Evolutionary conservation across 179 eudicot species (phyloP), one percentile per base, ranked within the genome.

Genomic region (Sideroxylon spinosum): DNA sequence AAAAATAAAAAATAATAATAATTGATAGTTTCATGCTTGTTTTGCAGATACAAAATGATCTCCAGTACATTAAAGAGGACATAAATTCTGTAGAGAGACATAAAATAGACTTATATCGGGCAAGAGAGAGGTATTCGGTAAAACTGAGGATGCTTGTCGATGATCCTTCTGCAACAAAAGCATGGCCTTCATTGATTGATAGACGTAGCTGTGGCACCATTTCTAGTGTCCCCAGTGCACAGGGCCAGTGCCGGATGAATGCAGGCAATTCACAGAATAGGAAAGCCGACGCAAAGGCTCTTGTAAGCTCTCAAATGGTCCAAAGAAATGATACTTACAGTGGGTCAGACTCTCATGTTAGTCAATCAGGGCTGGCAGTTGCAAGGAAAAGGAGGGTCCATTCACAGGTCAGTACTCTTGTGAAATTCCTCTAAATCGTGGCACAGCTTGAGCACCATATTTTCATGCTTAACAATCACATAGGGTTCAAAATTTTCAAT

Each of bases 21-120:
- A 4, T 48, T 72, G 62, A 50, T 70, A 16, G 14, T 80, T 12
- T 63, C 46, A 56, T 71, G 17, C 74, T 23, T 68, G 61, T 80
- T 70, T 70, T 78, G 70, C 77, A 95, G 98, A 81, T 92, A 73
- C 92, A 92, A 88, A 77, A 78, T 66, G 96, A 94, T 78, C 93
- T 94, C 59, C 87, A 85, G 81, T 89, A 83, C 83, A 87, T 95
- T 70, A 88, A 88, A 81, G 97, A 95, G 82, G 97, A 95, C 78
- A 84, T 90, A 73, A 81, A 76, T 77, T 82, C 82, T 80, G 92
- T 95, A 22, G 89, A 89, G 86, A 88, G 87, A 79, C 82, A 80
- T 79, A 88, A 84, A 78, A 66, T 84, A 75, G 89, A 85, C 19
- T 74, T 91, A 78, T 84, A 78, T 44, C 80, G 84, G 46, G 82